Evolutionary conservation across 345 rosid genomes (phyloP), one percentile per base, ranked within the genome.

Genomic region (Populus alba): DNA sequence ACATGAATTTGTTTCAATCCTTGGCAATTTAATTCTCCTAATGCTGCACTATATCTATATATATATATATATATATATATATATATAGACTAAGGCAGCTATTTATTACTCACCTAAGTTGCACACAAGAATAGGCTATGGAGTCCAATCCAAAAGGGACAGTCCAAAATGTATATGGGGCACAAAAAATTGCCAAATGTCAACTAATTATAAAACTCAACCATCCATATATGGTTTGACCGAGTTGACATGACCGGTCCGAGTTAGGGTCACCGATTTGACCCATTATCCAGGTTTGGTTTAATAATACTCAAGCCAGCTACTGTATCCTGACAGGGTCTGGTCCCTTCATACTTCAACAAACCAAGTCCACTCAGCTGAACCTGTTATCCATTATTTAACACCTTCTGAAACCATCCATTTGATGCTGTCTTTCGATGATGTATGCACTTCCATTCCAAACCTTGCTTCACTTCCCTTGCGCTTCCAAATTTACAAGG

Each of bases 401-500:
- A 66, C 41, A 66, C 17, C 22, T 31, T 66, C 3, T 53, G 10
- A 18, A 20, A 53, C 23, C 59, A 53, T 18, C n/a, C 9, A 18
- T 53, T 53, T 2, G 20, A 35, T 66, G 20, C 7, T 66, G 9
- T 66, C 18, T 66, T 66, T 15, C 13, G 3, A 66, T 4, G 7
- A 66, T 66, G 70, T 29, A 65, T 20, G 29, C 70, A 23, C 61
- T 65, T 75, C 39, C 17, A 31, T 63, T 65, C 27, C 77, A 45
- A 29, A 33, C 66, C 12, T 37, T 33, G n/a, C 45, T 39, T 39
- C 39, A 27, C 25, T 74, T 41, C 45, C 77, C 57, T 39, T 68
- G 45, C 70, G 41, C 65, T 16, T 7, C 63, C 61, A 18, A 63
- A 27, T 74, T n/a, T 31, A 12, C 77, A 5, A 61, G 77, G 77